Conservation (phyloP, 2,329 filamentous ascomycete species). For the Phialophora chinensis region DNA sequence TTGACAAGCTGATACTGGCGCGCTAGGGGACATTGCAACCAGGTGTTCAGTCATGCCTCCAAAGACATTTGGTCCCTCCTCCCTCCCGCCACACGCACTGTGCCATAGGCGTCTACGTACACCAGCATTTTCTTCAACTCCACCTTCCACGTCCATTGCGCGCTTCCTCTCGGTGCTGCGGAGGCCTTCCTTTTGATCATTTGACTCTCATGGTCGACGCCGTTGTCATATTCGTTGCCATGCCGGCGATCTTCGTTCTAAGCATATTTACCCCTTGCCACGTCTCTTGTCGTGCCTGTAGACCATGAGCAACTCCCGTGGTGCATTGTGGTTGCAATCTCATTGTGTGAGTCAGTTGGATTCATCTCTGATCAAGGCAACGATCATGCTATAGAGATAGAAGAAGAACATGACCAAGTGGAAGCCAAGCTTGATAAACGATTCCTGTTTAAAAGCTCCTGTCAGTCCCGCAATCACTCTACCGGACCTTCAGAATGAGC, state of each 20-base stretch:
- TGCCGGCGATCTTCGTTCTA: constrained; percentile 1
- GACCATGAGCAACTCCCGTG: constrained; percentile 38
- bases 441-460: constrained; percentile 68
- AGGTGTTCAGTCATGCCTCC: background rate
- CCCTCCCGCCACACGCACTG: background rate
- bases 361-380: constrained; percentile 95
- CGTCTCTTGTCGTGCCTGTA: background rate
- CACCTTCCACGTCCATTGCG: background rate
- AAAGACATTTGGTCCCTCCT: background rate
- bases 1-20: background rate
- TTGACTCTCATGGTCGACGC: background rate
- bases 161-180: background rate
- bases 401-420: constrained; percentile 99
- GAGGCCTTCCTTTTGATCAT: background rate
- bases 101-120: background rate
- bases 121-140: background rate
- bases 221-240: background rate
- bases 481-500: background rate
- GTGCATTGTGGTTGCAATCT: constrained; percentile 50
- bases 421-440: constrained; percentile 98
- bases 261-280: background rate
- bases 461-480: background rate
- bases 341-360: constrained; percentile 67
- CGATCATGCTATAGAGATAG: constrained; percentile 99
- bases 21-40: background rate